Evolutionary conservation across 148 eudicot genomes (phyloP), one percentile per base, ranked within the genome.

Genomic region (Rhododendron ovatum): DNA sequence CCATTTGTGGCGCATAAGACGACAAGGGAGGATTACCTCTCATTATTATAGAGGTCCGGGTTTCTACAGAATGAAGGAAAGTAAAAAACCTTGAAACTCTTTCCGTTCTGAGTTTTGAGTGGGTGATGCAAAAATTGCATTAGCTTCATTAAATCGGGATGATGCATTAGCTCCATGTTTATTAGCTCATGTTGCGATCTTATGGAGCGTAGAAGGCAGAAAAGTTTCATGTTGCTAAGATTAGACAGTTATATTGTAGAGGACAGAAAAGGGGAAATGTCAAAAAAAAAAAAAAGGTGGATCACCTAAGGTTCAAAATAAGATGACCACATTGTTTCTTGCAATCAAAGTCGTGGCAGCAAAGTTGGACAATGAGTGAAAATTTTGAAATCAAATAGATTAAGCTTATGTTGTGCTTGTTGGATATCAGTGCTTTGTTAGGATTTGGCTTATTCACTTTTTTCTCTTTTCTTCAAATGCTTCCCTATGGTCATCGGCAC

Each of bases 401-500:
- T 45, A 26, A 48, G 18, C 35, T 79, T 30, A 6, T 43, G 43
- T 15, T 30, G 5, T 45, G 26, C 48, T 82, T 82, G 71, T 59
- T 35, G 53, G 28, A 47, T 59, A 79, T 79, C 20, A 13, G 20
- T 79, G 53, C 57, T 11, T 45, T 28, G 20, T 79, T 79, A 79
- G 18, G 82, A 79, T 20, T 79, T 26, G 57, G 37, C 33, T 45
- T 50, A 78, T 80, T 86, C 48, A 73, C 57, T 83, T 87, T 22
- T 86, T 28, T 82, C 47, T 83, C 84, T 39, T 63, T 37, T 33
- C 81, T 94, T 88, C 92, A 97, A 98, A 92, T 91, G 93, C 98
- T 97, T 90, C 99, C 98, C 4, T 78, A 91, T 18, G 99, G 96
- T 45, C 96, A 94, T 91, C 95, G 98, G 99, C 96, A 93, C 84